Conservation (phyloP, 176 grass and related monocot species). For the Oryza brachyantha region DNA sequence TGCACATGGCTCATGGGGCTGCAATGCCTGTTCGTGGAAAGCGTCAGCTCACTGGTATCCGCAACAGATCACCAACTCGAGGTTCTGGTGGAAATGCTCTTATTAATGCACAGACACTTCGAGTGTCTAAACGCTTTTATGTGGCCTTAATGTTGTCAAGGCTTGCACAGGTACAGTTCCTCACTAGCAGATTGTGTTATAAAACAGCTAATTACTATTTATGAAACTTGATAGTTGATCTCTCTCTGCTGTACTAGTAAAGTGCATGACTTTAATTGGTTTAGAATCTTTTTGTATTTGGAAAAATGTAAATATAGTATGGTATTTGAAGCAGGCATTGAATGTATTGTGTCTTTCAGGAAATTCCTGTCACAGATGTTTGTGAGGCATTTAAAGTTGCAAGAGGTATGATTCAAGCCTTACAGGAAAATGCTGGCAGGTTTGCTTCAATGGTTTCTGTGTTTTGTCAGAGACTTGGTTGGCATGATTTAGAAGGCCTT, state of each 20-base stretch:
- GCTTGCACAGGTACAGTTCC: conserved; percentile 71
- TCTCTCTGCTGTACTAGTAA: background rate
- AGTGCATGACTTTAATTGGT: conserved; percentile 3
- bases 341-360: conserved; percentile 44
- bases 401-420: conserved; percentile 82
- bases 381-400: conserved; percentile 95
- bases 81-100: conserved; percentile 33
- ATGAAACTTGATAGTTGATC: background rate
- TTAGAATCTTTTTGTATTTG: background rate
- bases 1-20: conserved; percentile 94
- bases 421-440: conserved; percentile 98
- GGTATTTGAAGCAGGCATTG: background rate
- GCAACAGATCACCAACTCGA: conserved; percentile 21
- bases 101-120: conserved; percentile 64
- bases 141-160: conserved; percentile 91
- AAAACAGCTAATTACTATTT: background rate
- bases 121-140: conserved; percentile 92
- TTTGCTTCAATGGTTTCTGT: conserved; percentile 96
- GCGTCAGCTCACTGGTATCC: conserved; percentile 29
- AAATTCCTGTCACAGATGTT: conserved; percentile 83
- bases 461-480: conserved; percentile 95
- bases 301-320: background rate
- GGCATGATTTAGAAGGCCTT: conserved; percentile 92
- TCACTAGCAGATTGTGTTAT: conserved; percentile 1
- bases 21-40: conserved; percentile 54